phyloP scores from a whole-genome alignment of 805 yeast genomes.

The Suhomyces faveliae region DNA sequence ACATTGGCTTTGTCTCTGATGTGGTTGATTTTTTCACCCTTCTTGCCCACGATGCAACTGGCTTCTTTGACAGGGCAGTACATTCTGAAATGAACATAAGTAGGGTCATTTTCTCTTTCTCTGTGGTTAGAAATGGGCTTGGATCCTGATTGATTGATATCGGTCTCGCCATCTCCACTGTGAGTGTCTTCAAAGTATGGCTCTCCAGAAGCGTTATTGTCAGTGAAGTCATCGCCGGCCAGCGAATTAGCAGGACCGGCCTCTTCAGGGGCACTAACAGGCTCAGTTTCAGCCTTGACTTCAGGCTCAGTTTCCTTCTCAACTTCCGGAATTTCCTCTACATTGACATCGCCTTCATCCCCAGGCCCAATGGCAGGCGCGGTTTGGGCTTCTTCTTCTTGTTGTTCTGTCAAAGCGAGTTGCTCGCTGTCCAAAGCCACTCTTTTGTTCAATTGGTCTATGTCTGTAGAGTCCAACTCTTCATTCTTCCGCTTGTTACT shows the following conservation, averaged over 20 bases:
- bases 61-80: slow-evolving; percentile 75
- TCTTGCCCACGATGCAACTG: slow-evolving; percentile 70
- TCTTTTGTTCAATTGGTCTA: slow-evolving; percentile 57
- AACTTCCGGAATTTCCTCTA: not conserved
- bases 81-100: slow-evolving; percentile 69
- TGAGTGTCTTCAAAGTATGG: not conserved
- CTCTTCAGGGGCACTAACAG: not conserved
- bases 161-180: slow-evolving; percentile 1
- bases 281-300: not conserved
- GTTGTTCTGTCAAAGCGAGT: slow-evolving; percentile 41
- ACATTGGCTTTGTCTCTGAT: slow-evolving; percentile 64
- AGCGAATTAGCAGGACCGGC: not conserved
- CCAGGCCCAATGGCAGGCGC: slow-evolving; percentile 32
- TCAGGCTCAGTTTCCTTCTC: not conserved
- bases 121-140: slow-evolving; percentile 41
- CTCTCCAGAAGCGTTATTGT: not conserved
- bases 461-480: slow-evolving; percentile 42
- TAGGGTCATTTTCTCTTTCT: slow-evolving; percentile 51
- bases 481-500: slow-evolving; percentile 61
- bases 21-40: slow-evolving; percentile 70
- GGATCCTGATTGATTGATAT: slow-evolving; percentile 9
- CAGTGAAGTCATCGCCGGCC: not conserved
- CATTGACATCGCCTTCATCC: slow-evolving; percentile 5
- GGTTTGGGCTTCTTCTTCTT: slow-evolving; percentile 42
- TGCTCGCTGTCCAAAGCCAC: slow-evolving; percentile 70